Evolutionary conservation across 2,329 filamentous ascomycete genomes (phyloP).

Genomic region (Calonectria pteridis): DNA sequence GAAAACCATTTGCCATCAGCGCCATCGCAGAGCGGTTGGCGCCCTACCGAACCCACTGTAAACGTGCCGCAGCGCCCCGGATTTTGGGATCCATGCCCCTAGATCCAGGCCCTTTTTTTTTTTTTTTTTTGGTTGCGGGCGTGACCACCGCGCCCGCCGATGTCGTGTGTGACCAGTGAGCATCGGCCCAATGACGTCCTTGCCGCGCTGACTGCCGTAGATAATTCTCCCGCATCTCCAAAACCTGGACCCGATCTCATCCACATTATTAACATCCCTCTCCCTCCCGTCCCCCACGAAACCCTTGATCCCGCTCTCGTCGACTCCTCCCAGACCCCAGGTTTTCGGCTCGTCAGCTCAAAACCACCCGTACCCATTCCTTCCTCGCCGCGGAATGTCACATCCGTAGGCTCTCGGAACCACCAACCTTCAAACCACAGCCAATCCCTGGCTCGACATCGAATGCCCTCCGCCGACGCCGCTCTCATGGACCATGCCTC

Average conservation of each 20-base stretch:
- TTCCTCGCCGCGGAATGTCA: slow-evolving; percentile 41
- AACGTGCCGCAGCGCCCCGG: slow-evolving; percentile 14
- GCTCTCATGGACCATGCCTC: slow-evolving; percentile 69
- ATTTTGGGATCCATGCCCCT: slow-evolving; percentile 21
- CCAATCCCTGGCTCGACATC: slow-evolving; percentile 45
- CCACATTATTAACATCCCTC: slow-evolving; percentile 4
- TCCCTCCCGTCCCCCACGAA: slow-evolving; percentile 2
- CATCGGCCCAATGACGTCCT: slow-evolving; percentile 46
- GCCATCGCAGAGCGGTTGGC: slow-evolving; percentile 9
- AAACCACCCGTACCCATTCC: not conserved
- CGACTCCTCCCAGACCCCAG: slow-evolving; percentile 21
- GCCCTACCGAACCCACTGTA: slow-evolving; percentile 26
- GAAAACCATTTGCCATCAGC: slow-evolving; percentile 8
- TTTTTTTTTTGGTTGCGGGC: slow-evolving; percentile 29
- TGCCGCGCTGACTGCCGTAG: slow-evolving; percentile 43
- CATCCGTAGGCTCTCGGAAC: slow-evolving; percentile 33
- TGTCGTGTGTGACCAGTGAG: slow-evolving; percentile 31
- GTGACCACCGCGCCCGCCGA: slow-evolving; percentile 37
- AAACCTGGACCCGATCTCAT: slow-evolving; percentile 31
- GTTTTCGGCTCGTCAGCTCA: not conserved
- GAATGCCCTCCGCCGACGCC: slow-evolving; percentile 69
- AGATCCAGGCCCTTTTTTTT: slow-evolving; percentile 1
- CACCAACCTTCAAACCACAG: slow-evolving; percentile 35
- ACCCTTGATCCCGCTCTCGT: slow-evolving; percentile 28
- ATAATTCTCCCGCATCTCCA: slow-evolving; percentile 46